A percentile compares a stretch with the other conserved stretches of the same genome.
Conservation (phyloP, 2,329 filamentous ascomycete genomes). For the Colletotrichum brevisporum region DNA sequence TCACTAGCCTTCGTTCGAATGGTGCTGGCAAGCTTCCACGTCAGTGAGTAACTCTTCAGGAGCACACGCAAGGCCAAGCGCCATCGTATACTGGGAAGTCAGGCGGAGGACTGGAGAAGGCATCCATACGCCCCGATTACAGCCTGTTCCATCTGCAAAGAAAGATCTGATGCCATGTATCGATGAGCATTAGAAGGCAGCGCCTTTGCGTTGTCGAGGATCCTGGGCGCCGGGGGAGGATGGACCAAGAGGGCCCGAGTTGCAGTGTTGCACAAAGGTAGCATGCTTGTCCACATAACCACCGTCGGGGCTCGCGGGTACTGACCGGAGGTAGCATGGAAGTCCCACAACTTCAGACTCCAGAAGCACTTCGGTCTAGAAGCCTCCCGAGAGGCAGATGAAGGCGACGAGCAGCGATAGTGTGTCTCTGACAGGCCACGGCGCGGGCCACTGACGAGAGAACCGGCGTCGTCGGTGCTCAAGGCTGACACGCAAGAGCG, state of each 20-base stretch:
- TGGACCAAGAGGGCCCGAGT: conserved; percentile 14
- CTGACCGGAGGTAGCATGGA: conserved; percentile 14
- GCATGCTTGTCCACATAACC: neutral
- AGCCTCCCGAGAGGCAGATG: conserved; percentile 7
- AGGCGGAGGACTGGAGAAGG: conserved; percentile 7
- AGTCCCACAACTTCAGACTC: conserved; percentile 24
- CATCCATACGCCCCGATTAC: conserved; percentile 20
- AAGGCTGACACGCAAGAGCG: conserved; percentile 7
- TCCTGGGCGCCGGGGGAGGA: conserved; percentile 5
- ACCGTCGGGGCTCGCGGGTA: conserved; percentile 10
- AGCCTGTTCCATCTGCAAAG: conserved; percentile 13
- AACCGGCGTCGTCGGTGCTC: neutral
- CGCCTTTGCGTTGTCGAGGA: conserved; percentile 13
- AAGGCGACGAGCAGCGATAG: neutral
- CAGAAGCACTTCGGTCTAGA: conserved; percentile 19
- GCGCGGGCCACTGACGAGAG: conserved; percentile 8
- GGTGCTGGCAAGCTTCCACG: too few relatives aligned
- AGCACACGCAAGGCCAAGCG: neutral
- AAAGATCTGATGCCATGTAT: neutral
- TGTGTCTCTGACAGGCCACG: conserved; percentile 6
- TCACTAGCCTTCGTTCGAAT: too few relatives aligned
- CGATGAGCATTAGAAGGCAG: conserved; percentile 9
- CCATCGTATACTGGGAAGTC: neutral
- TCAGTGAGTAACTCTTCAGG: neutral
- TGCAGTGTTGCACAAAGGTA: conserved; percentile 16